A percentile compares a stretch with the other conserved stretches of the same genome.
These are phyloP conservation scores for Ophiostoma tasmaniense DNA, from an alignment of 2,329 filamentous ascomycete species.

Conservation along the genomic window DNA sequence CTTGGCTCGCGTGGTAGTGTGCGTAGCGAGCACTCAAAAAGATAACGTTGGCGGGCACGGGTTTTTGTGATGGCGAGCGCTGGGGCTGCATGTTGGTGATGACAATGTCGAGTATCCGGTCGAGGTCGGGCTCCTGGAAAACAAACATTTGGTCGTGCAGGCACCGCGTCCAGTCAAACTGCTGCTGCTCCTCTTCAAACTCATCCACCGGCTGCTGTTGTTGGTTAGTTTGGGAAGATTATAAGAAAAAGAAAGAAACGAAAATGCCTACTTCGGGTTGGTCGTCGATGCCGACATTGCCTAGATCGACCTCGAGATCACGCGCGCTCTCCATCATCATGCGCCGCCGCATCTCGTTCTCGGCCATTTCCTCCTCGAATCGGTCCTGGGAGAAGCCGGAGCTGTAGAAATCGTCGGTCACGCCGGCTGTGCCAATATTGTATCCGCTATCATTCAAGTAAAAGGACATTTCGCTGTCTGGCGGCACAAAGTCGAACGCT, in stretches of 20 bases:
- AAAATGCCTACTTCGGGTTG: slow-evolving; percentile 65
- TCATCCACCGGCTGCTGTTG: slow-evolving; percentile 57
- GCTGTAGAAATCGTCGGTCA: slow-evolving; percentile 86
- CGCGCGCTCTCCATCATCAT: slow-evolving; percentile 99
- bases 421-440: slow-evolving; percentile 69
- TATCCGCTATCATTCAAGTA: slow-evolving; percentile 95
- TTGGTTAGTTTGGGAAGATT: slow-evolving; percentile 12
- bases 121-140: slow-evolving; percentile 89
- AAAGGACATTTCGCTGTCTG: slow-evolving; percentile 92
- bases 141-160: slow-evolving; percentile 99
- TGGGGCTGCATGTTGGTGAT: slow-evolving; percentile 98
- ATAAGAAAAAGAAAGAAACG: background rate
- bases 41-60: slow-evolving; percentile 92
- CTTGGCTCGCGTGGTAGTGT: slow-evolving; percentile 85
- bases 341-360: slow-evolving; percentile 86
- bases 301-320: slow-evolving; percentile 91
- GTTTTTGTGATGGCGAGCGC: slow-evolving; percentile 91
- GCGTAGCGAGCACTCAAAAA: slow-evolving; percentile 94
- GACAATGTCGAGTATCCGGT: slow-evolving; percentile 85
- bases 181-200: slow-evolving; percentile 68
- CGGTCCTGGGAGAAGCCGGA: slow-evolving; percentile 84
- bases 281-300: slow-evolving; percentile 92
- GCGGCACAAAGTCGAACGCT: slow-evolving; percentile 89
- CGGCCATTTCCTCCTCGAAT: slow-evolving; percentile 95
- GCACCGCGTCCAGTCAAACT: slow-evolving; percentile 93